phyloP scores from a whole-genome alignment of 2,329 filamentous ascomycete genomes.

The Emergomyces orientalis region DNA sequence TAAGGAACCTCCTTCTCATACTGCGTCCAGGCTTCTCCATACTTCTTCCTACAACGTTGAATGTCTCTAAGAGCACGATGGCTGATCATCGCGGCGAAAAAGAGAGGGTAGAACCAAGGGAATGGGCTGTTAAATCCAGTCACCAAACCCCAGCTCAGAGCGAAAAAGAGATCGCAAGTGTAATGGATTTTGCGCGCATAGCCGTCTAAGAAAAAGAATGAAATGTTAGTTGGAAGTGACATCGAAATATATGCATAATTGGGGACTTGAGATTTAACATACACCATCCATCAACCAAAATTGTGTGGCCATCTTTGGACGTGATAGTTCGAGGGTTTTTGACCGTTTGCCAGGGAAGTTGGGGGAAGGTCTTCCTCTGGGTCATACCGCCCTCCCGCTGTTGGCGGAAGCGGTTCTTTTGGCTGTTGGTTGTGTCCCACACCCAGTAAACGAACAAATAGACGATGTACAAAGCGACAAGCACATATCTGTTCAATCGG shows the following conservation, averaged over 20 bases:
- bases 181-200: slow-evolving; percentile 74
- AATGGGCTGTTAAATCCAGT: slow-evolving; percentile 73
- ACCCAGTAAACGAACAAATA: slow-evolving; percentile 83
- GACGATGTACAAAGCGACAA: slow-evolving; percentile 55
- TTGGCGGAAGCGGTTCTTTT: slow-evolving; percentile 86
- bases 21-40: slow-evolving; percentile 72
- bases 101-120: slow-evolving; percentile 81
- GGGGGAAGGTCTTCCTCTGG: slow-evolving; percentile 72
- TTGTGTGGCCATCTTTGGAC: slow-evolving; percentile 62
- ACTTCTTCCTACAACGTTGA: slow-evolving; percentile 63
- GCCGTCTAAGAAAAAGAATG: slow-evolving; percentile 41
- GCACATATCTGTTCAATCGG: slow-evolving; percentile 60
- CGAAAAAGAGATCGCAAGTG: slow-evolving; percentile 69
- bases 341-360: slow-evolving; percentile 79
- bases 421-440: slow-evolving; percentile 85
- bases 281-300: slow-evolving; percentile 80
- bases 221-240: slow-evolving; percentile 17
- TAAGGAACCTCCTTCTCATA: slow-evolving; percentile 74
- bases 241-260: not conserved
- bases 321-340: slow-evolving; percentile 71
- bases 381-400: slow-evolving; percentile 56
- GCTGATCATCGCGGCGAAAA: slow-evolving; percentile 70
- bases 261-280: slow-evolving; percentile 26
- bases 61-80: slow-evolving; percentile 71
- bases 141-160: slow-evolving; percentile 68